phyloP scores from a whole-genome alignment of 2,329 filamentous ascomycete genomes.

The Pseudopithomyces maydicus region DNA sequence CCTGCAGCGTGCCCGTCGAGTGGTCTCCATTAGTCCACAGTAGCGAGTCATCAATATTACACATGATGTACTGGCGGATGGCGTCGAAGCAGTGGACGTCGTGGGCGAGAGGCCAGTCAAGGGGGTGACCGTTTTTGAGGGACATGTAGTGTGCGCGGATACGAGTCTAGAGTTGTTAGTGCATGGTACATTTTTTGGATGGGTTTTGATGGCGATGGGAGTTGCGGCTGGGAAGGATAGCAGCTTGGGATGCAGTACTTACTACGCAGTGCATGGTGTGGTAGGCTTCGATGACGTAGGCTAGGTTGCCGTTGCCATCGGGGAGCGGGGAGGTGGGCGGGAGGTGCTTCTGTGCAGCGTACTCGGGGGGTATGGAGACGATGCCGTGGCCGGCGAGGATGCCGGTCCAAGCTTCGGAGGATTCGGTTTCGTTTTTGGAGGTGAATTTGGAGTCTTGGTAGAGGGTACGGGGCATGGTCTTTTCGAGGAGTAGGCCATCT shows the following conservation, averaged over 20 bases:
- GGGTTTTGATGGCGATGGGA: too few relatives aligned
- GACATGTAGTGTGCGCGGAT: background rate
- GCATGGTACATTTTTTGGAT: too few relatives aligned
- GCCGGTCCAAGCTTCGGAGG: conserved; percentile 6
- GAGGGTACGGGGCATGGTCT: conserved; percentile 2
- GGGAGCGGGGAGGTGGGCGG: conserved; percentile 1
- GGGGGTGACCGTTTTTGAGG: background rate
- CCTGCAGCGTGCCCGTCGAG: background rate
- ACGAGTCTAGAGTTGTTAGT: background rate
- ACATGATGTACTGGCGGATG: conserved; percentile 10
- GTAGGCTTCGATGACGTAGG: conserved; percentile 14
- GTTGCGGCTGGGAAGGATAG: too few relatives aligned
- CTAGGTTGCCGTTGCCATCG: conserved; percentile 3
- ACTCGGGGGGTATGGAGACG: too few relatives aligned
- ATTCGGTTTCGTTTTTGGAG: conserved; percentile 3
- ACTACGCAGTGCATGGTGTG: conserved; percentile 12
- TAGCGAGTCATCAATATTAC: conserved; percentile 7
- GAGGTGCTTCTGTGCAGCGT: background rate
- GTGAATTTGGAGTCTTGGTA: conserved; percentile 10
- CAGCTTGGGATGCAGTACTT: too few relatives aligned
- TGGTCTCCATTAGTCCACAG: conserved; percentile 4
- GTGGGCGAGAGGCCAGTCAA: conserved; percentile 1
- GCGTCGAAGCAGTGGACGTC: conserved; percentile 10
- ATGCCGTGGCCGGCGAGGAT: too few relatives aligned
- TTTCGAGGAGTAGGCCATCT: background rate